Conservation (phyloP, 257 asterid species). For the Misopates orontium region DNA sequence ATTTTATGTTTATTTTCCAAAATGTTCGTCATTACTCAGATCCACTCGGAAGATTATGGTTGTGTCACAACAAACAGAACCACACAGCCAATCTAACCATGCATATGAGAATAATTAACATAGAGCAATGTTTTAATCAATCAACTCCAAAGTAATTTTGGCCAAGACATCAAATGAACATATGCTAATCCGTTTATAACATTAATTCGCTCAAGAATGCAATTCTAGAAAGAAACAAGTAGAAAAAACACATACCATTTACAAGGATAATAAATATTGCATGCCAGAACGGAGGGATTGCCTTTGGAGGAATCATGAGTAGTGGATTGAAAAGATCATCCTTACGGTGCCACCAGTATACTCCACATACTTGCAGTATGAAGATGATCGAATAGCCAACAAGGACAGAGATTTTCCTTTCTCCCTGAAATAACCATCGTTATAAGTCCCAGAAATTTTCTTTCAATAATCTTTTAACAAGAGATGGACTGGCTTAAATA, state of each 20-base stretch:
- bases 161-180: not conserved
- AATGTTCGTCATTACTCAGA: not conserved
- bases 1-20: not conserved
- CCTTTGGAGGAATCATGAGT: conserved; percentile 74
- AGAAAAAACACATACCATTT: conserved; percentile 50
- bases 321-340: conserved; percentile 62
- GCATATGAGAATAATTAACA: not conserved
- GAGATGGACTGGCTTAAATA: not conserved
- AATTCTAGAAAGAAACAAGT: not conserved
- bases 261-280: conserved; percentile 72
- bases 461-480: not conserved
- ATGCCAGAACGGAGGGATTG: conserved; percentile 87
- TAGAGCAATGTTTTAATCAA: not conserved
- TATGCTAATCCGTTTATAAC: not conserved
- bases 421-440: conserved; percentile 58
- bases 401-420: conserved; percentile 65
- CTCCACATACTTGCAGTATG: conserved; percentile 57
- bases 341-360: conserved; percentile 75
- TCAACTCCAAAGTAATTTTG: too few relatives aligned
- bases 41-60: not conserved
- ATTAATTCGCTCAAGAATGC: not conserved
- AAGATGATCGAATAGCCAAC: conserved; percentile 55
- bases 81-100: not conserved
- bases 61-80: not conserved
- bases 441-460: not conserved